Evolutionary conservation across 768 basidiomycete genomes (phyloP), one percentile per base, ranked within the genome.

Genomic region (Lyophyllum semitale): DNA sequence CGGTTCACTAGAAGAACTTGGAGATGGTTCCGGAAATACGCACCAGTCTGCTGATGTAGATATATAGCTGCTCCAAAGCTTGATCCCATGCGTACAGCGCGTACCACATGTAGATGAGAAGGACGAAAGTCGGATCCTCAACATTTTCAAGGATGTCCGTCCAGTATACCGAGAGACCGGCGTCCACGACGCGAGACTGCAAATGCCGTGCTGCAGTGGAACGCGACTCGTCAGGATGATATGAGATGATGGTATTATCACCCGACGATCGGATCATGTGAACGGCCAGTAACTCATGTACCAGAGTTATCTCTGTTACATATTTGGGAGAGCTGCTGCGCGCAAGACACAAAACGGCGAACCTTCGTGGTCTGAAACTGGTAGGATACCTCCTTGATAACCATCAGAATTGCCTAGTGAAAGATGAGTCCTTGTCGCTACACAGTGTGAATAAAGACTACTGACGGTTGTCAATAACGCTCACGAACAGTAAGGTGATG

Each of bases 11-110:
- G 8, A n/a, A 37, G 12, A 22, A 29, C 26, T 20, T 20, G 5
- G 15, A 30, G 4, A 22, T 12, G 12, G 22, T 15, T 4, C 27
- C 22, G 26, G 27, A 13, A 43, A 20, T 18, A 62, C 77, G 59
- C 54, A 83, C 84, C 44, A 84, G 69, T 40, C 61, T 67, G 55
- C 73, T 79, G 48, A 86, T 77, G 59, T 84, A 77, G 1, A 69
- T 59, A 51, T 84, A 84, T 15, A 85, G 66, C 38, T 70, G 68
- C 58, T 84, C 84, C 3, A 85, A 64, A 0, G 83, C 75, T 62
- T 85, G 77, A 55, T 86, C 84, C 83, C 83, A 86, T 0, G 80
- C 79, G 59, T 85, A 86, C 55, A 85, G 57, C 3, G 83, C 79
- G 48, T 85, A 81, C 84, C 84, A 85, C 29, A 85, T 66, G 37